phyloP scores from a whole-genome alignment of 805 yeast species.

The Saccharomycopsis sp. region DNA sequence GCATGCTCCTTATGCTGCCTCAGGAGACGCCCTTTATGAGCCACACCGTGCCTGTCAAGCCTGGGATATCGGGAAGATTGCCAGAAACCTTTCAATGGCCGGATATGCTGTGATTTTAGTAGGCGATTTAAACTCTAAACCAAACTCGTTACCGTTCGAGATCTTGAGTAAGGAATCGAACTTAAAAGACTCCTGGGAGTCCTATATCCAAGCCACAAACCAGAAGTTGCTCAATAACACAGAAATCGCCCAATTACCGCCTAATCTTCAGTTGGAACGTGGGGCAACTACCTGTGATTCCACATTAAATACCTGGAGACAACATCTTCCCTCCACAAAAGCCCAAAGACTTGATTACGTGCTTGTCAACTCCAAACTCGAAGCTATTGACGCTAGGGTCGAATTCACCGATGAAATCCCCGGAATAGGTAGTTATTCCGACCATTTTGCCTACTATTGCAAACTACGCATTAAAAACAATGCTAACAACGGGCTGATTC shows the following conservation, averaged over 20 bases:
- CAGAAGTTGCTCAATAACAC: slow-evolving; percentile 23
- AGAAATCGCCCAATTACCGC: slow-evolving; percentile 40
- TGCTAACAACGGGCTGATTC: slow-evolving; percentile 2
- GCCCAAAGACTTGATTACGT: slow-evolving; percentile 93
- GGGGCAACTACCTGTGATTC: slow-evolving; percentile 94
- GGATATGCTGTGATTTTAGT: slow-evolving; percentile 86
- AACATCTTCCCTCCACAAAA: slow-evolving; percentile 41
- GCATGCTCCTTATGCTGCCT: slow-evolving; percentile 89
- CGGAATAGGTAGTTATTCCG: slow-evolving; percentile 72
- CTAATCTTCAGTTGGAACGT: slow-evolving; percentile 53
- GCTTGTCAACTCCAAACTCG: slow-evolving; percentile 51
- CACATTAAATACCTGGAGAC: slow-evolving; percentile 79
- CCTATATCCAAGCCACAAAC: slow-evolving; percentile 25
- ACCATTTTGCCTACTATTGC: slow-evolving; percentile 79
- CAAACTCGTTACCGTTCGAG: slow-evolving; percentile 76
- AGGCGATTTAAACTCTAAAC: slow-evolving; percentile 88
- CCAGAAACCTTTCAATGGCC: slow-evolving; percentile 52
- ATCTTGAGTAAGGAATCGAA: slow-evolving; percentile 62
- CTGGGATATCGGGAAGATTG: slow-evolving; percentile 81
- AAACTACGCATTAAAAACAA: slow-evolving; percentile 31
- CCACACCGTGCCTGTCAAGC: slow-evolving; percentile 94
- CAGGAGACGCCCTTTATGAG: slow-evolving; percentile 83
- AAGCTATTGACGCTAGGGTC: slow-evolving; percentile 56
- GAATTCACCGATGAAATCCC: slow-evolving; percentile 66
- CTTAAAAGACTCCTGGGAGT: slow-evolving; percentile 80